Percentiles rank a stretch among this genome's conserved stretches.
Conservation (phyloP, 2,329 filamentous ascomycete genomes). For the Grosmannia penicillata region DNA sequence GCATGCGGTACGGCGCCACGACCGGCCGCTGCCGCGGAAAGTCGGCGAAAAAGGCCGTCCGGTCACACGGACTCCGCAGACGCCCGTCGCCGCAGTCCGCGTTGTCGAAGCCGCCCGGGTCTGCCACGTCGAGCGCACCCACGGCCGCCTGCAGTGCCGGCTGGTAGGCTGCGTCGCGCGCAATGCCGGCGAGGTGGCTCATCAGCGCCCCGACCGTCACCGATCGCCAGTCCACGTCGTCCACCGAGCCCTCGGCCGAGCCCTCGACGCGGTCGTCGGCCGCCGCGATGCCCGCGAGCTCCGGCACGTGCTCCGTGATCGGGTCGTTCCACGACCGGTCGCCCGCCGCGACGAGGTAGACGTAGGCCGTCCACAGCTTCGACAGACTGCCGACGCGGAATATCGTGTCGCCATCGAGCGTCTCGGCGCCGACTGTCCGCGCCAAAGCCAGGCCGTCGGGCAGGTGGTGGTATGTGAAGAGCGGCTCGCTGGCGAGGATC, state of each 20-base stretch:
- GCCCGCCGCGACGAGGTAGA: constrained; percentile 12
- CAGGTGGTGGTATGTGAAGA: too few species aligned
- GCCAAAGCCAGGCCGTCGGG: too few species aligned
- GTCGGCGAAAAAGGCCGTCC: constrained; percentile 10
- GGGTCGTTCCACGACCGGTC: constrained; percentile 12
- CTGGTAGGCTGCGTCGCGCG: constrained; percentile 4
- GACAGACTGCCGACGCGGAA: constrained; percentile 21
- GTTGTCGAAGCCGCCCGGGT: constrained; percentile 1
- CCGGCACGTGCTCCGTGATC: constrained; percentile 14
- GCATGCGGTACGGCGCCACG: constrained; percentile 17
- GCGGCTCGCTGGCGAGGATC: too few species aligned
- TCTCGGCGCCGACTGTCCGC: too few species aligned
- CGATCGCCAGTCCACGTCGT: constrained; percentile 1
- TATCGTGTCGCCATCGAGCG: constrained; percentile 14
- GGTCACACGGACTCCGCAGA: constrained; percentile 1
- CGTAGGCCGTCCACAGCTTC: constrained; percentile 19
- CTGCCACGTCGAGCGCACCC: background rate
- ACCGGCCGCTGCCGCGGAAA: constrained; percentile 17
- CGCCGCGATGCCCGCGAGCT: constrained; percentile 9
- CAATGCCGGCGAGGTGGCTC: constrained; percentile 11
- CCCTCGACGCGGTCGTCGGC: background rate
- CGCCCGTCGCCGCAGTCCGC: constrained; percentile 2
- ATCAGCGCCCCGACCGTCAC: constrained; percentile 13
- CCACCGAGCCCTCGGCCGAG: background rate
- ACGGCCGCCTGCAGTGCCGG: background rate